phyloP scores from a whole-genome alignment of 257 asterid genomes.

The Solanum pinnatisectum region DNA sequence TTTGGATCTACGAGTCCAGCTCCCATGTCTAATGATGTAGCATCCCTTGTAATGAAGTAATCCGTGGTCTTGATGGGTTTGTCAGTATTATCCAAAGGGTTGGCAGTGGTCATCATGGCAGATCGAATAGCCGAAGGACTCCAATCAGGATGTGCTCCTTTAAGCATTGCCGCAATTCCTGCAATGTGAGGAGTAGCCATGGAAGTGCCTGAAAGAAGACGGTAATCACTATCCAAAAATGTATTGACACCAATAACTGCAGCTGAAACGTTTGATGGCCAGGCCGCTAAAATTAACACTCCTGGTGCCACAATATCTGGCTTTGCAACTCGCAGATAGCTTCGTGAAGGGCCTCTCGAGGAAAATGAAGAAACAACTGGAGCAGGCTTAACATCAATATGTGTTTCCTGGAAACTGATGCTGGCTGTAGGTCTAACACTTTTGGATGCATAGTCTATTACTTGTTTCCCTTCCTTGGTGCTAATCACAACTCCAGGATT shows the following conservation, averaged over 20 bases:
- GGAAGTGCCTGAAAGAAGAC: neutral
- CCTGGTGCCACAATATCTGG: neutral
- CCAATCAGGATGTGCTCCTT: neutral
- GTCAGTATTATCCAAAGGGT: neutral
- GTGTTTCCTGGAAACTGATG: neutral
- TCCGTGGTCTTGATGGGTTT: neutral
- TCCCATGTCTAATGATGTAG: conserved; percentile 9
- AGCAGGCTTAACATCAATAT: neutral
- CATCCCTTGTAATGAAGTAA: neutral
- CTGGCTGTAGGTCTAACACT: neutral
- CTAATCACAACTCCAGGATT: neutral
- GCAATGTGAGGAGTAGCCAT: neutral
- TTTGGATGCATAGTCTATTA: neutral
- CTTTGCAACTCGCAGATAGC: neutral
- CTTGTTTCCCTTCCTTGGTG: neutral
- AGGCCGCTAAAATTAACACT: neutral
- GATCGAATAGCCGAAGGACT: neutral
- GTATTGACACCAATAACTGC: neutral
- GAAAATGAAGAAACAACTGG: neutral
- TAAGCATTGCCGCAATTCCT: neutral
- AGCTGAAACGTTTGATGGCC: neutral
- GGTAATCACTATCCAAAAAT: neutral
- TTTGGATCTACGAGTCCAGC: neutral
- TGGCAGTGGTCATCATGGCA: neutral
- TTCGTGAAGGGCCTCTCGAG: neutral